Evolutionary conservation across 768 basidiomycete species (phyloP).

Genomic region (Boletus reticulatus): DNA sequence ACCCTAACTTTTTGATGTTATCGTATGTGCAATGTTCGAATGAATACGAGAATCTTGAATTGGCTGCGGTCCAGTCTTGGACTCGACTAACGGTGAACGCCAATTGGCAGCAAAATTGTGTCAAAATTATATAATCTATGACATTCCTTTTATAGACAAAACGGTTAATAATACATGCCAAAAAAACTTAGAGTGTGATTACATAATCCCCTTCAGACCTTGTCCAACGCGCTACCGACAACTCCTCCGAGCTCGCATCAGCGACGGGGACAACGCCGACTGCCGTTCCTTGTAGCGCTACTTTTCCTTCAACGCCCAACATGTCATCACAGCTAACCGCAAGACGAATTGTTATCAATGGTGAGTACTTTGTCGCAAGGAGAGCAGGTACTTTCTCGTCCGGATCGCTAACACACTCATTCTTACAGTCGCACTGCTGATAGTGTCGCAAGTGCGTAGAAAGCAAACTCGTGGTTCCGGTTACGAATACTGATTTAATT

Average conservation of each 20-base stretch:
- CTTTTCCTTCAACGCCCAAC: not conserved
- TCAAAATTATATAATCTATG: too few relatives aligned
- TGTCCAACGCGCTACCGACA: too few relatives aligned
- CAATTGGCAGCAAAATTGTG: too few relatives aligned
- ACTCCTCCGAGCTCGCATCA: too few relatives aligned
- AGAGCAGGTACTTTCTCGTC: not conserved
- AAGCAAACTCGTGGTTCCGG: not conserved
- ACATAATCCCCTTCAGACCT: too few relatives aligned
- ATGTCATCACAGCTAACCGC: conserved; percentile 34
- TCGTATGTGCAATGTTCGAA: too few relatives aligned
- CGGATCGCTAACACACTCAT: conserved; percentile 8
- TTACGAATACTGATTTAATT: not conserved
- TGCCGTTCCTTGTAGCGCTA: not conserved
- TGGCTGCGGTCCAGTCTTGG: too few relatives aligned
- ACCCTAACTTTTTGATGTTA: too few relatives aligned
- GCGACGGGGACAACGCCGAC: not conserved
- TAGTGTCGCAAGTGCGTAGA: conserved; percentile 48
- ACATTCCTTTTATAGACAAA: conserved; percentile 12
- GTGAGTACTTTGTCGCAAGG: conserved; percentile 23
- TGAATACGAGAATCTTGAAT: too few relatives aligned
- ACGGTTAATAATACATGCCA: not conserved
- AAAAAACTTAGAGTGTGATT: too few relatives aligned
- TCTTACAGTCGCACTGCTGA: conserved; percentile 46
- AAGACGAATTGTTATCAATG: conserved; percentile 46
- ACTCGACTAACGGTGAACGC: too few relatives aligned